Percentiles rank a stretch among this genome's conserved stretches.
Conservation (phyloP, 257 asterid genomes). For the Echium plantagineum region DNA sequence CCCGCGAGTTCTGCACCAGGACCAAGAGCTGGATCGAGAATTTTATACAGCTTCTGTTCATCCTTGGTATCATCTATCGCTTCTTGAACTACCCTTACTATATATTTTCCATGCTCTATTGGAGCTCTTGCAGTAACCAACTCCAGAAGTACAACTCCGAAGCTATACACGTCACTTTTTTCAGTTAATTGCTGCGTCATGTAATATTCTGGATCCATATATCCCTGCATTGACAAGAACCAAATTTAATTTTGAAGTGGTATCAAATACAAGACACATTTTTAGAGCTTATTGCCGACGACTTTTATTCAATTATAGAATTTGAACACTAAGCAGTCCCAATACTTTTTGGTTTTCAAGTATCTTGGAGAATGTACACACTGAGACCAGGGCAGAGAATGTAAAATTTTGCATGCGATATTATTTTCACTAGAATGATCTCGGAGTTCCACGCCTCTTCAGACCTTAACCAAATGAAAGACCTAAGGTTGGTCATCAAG, state of each 20-base stretch:
- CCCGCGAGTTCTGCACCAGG: slow-evolving; percentile 33
- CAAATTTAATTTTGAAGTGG: neutral
- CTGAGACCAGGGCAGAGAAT: too few relatives aligned
- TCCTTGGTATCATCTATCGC: slow-evolving; percentile 25
- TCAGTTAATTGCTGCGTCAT: slow-evolving; percentile 83
- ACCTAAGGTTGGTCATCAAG: too few relatives aligned
- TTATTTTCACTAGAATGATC: too few relatives aligned
- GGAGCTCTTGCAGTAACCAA: slow-evolving; percentile 55
- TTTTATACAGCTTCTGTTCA: slow-evolving; percentile 14
- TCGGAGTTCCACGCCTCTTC: too few relatives aligned
- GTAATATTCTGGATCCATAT: slow-evolving; percentile 88
- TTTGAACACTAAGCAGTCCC: too few relatives aligned
- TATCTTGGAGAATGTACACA: too few relatives aligned
- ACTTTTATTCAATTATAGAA: too few relatives aligned
- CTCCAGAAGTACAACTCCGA: slow-evolving; percentile 69
- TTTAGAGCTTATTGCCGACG: too few relatives aligned
- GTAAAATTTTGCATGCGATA: too few relatives aligned
- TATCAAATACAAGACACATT: too few relatives aligned
- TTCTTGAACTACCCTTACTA: slow-evolving; percentile 51
- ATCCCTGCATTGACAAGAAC: slow-evolving; percentile 37
- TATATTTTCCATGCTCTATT: slow-evolving; percentile 70
- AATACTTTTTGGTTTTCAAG: too few relatives aligned
- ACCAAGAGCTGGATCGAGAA: slow-evolving; percentile 43
- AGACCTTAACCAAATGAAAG: too few relatives aligned
- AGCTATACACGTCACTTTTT: slow-evolving; percentile 78